Base-by-base conservation (phyloP, 306 rosid genomes). In the Myrica gale region DNA sequence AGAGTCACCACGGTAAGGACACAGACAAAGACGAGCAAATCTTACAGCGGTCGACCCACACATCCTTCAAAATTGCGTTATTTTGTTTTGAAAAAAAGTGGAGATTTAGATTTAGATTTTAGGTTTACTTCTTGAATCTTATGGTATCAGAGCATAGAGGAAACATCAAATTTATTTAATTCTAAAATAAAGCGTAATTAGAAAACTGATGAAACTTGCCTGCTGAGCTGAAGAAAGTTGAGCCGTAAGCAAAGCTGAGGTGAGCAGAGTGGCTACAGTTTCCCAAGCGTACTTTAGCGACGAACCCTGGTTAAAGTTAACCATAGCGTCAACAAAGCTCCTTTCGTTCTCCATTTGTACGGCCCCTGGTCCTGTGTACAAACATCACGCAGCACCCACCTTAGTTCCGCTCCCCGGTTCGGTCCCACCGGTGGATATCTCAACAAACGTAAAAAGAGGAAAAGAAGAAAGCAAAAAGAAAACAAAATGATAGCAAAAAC, bases 301-400 rank as follows among this genome's bases (percentile, higher is more conserved):
- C 69, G 10, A 65, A 21, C 73, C 73, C 56, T 70, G 80, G 72
- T 69, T 71, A 54, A 78, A 65, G 63, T n/a, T 54, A 46, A 61
- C 48, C 69, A 39, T 46, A 45, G 44, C 48, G 53, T 78, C 77
- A 10, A 48, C 13, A 68, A 39, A 43, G 19, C 78, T 12, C 46
- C 43, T 78, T 78, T 75, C 11, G 44, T 51, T 77, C 79, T 82
- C 87, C 89, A 85, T 85, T 79, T 71, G 82, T 82, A 85, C 82
- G 84, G 86, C 6, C 20, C 21, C 20, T 42, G 3, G 70, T 66
- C 15, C 70, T 66, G 50, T 42, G 7, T 15, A 42, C 23, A 50
- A 68, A 77, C 0, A 71, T 51, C 74, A 74, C 73, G 15, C 10
- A 44, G 54, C 6, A 16, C 62, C 75, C 71, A 74, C 70, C 37